Base-by-base conservation (phyloP, 805 yeast genomes). In the Candida xiaguanensis region DNA sequence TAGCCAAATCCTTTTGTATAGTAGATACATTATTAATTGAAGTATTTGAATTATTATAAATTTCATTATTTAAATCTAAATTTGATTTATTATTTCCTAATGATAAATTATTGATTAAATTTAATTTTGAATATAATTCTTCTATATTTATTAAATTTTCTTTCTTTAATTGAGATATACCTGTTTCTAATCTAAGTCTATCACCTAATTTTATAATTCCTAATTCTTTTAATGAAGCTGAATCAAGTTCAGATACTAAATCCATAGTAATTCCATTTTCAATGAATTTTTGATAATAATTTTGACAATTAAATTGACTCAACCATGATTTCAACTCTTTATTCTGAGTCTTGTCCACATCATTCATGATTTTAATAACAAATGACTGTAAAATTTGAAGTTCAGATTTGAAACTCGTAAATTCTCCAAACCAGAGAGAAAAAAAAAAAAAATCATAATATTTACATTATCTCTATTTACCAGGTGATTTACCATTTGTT, bases 121-220 rank as follows among this genome's bases (percentile, higher is more conserved):
- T 28, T 9, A 37, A 18, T 15, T 26, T 26, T 16, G n/a, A 8
- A 25, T 37, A 56, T 16, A 64, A 42, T 8, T 54, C 63, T 19
- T 60, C 60, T 8, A 62, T 47, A 5, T 51, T 41, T n/a, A 62
- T 35, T 5, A 59, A 43, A n/a, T 41, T 55, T 35, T 61, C 69
- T 4, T 64, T 47, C 33, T 75, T 68, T 41, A 78, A 50, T 30
- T 65, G 57, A 22, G 73, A 65, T 3, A 85, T 68, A 15, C 82
- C 80, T 12, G 77, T 65, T 50, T 82, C 77, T 8, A 91, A 59
- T 20, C 83, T 67, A 15, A 91, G 67, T 19, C 96, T 66, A 57
- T 93, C 98, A 1, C 98, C 97, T 12, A 91, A 76, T 47, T 78
- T 82, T n/a, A 51, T 46, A 8, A 91, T 59, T 0, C 96, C 95